phyloP scores from a whole-genome alignment of 2,329 filamentous ascomycete genomes.

The Colletotrichum sp. region DNA sequence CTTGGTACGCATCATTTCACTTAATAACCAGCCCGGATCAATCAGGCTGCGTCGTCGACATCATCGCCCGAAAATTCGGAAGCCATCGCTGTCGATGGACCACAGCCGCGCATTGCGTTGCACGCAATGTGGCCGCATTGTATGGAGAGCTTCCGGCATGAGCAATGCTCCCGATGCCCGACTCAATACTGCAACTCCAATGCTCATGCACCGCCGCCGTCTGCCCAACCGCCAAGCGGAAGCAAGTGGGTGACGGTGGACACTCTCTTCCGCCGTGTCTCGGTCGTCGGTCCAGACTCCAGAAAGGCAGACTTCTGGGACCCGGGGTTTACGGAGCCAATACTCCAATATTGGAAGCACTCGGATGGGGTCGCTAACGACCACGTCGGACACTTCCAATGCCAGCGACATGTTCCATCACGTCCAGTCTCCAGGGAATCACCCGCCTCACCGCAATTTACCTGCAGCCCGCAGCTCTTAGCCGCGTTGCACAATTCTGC shows the following conservation, averaged over 20 bases:
- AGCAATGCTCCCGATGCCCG: constrained; percentile 4
- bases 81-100: neutral
- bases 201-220: constrained; percentile 8
- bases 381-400: neutral
- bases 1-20: constrained; percentile 9
- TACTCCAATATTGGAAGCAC: constrained; percentile 1
- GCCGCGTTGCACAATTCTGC: constrained; percentile 3
- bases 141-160: constrained; percentile 11
- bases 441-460: constrained; percentile 17
- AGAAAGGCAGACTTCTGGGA: neutral
- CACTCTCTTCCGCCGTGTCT: neutral
- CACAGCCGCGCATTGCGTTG: constrained; percentile 1
- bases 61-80: neutral
- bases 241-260: neutral
- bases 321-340: constrained; percentile 13
- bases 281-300: neutral
- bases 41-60: neutral
- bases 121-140: constrained; percentile 9
- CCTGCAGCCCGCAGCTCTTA: neutral
- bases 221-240: constrained; percentile 3
- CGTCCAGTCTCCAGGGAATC: neutral
- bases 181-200: constrained; percentile 8
- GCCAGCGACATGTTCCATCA: neutral
- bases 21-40: neutral
- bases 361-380: neutral